A percentile compares a stretch with the other conserved stretches of the same genome.
Conservation (phyloP, 768 basidiomycete species). For the Obba rivulosa region DNA sequence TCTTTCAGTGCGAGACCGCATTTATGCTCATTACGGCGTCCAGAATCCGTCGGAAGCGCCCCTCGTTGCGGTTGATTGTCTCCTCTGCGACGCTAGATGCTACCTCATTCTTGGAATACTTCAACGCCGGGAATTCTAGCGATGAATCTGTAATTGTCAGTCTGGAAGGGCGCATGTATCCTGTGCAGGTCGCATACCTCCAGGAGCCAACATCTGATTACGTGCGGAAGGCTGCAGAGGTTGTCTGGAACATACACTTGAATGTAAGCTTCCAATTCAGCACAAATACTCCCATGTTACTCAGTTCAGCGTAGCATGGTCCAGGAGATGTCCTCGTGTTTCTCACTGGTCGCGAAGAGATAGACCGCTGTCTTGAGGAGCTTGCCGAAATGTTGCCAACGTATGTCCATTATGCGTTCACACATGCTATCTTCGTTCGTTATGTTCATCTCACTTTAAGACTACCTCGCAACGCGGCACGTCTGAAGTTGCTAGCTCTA, state of each 20-base stretch:
- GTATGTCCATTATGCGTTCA: slow-evolving; percentile 39
- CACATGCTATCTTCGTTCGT: not conserved
- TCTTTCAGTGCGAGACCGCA: not conserved
- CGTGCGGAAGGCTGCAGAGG: slow-evolving; percentile 73
- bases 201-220: slow-evolving; percentile 77
- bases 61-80: slow-evolving; percentile 84
- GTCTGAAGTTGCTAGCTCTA: slow-evolving; percentile 66
- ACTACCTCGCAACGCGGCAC: slow-evolving; percentile 47
- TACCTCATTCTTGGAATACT: slow-evolving; percentile 82
- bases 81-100: slow-evolving; percentile 98
- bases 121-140: slow-evolving; percentile 55
- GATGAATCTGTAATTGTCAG: slow-evolving; percentile 81
- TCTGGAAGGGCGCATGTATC: slow-evolving; percentile 91
- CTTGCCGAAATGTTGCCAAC: slow-evolving; percentile 73
- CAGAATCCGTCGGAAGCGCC: slow-evolving; percentile 89
- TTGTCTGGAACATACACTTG: slow-evolving; percentile 75
- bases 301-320: slow-evolving; percentile 48
- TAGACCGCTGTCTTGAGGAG: slow-evolving; percentile 80
- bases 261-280: slow-evolving; percentile 45
- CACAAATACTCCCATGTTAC: not conserved
- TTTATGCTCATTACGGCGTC: not conserved
- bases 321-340: slow-evolving; percentile 91
- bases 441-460: slow-evolving; percentile 26
- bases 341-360: slow-evolving; percentile 93
- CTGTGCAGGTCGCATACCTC: slow-evolving; percentile 90